Evolutionary conservation across 2,329 filamentous ascomycete genomes (phyloP), one percentile per base, ranked within the genome.

Genomic region (Aspergillus terreus): DNA sequence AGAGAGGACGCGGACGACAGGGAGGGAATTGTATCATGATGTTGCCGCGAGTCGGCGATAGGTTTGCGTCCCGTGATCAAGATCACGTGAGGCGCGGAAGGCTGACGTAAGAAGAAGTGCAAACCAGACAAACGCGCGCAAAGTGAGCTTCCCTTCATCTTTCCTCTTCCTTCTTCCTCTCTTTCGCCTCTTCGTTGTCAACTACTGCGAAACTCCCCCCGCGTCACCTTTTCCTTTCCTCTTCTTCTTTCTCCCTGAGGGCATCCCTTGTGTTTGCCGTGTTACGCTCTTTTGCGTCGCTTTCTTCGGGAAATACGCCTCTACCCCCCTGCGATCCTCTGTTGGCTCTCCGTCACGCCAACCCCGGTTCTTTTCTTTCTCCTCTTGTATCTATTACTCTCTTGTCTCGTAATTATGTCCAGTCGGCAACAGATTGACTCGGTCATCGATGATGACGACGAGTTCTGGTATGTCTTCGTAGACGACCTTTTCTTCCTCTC

Each of bases 371-470:
- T 58, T 49, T 36, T 40, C 52, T 23, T 52, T 50, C 45, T 50
- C 43, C 49, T 49, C 54, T 54, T 56, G 48, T 55, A 53, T 57
- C 57, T 50, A 57, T 56, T 62, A 59, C 21, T 36, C 52, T 43
- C n/a, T 27, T 56, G 2, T 58, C 58, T 60, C 54, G 54, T 56
- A 60, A 67, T 48, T 52, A 77, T 77, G 75, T 74, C 72, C 46
- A 73, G 63, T 66, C 69, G 72, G 57, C 70, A 67, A 63, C 71
- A 72, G 59, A 71, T 75, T 50, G 75, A 77, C 59, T 74, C 73
- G 19, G 72, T 77, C 69, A 77, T 77, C 59, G 75, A 77, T 54
- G 75, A 77, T 59, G 75, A 77, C 54, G 75, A 77, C 58, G 75
- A 77, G 62, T 73, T 71, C 52, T 77, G 74, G 74, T 76, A 67